These are phyloP conservation scores for Athelia psychrophila DNA, from an alignment of 1,284 basidiomycete species.

Conservation along the genomic window DNA sequence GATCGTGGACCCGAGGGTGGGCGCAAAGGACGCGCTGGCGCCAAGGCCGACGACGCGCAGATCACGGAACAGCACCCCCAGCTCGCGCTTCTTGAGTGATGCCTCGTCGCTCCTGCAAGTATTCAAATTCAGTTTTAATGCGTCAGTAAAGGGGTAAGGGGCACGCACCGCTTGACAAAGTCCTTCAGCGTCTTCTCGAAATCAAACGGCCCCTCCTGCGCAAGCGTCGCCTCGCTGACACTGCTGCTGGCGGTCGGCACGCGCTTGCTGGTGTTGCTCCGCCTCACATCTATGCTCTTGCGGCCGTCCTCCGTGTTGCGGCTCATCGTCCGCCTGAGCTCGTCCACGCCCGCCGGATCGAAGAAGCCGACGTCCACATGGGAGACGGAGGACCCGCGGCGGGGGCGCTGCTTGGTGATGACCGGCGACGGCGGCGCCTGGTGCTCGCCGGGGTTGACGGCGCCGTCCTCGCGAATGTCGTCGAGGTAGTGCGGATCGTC, in stretches of 20 bases:
- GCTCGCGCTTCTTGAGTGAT: constrained; percentile 27
- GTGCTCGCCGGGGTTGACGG: background rate
- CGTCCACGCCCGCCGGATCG: constrained; percentile 28
- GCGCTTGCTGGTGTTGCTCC: background rate
- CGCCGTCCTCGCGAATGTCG: background rate
- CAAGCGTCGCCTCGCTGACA: background rate
- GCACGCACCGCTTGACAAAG: constrained; percentile 24
- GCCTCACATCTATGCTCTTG: background rate
- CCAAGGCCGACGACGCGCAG: constrained; percentile 34
- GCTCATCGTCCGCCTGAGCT: constrained; percentile 27
- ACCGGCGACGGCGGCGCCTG: background rate
- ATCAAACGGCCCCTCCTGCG: constrained; percentile 19
- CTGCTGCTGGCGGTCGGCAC: background rate
- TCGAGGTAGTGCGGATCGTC: background rate
- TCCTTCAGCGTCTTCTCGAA: constrained; percentile 25
- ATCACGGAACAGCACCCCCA: constrained; percentile 33
- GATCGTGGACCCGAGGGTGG: constrained; percentile 38
- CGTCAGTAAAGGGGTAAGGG: too few species aligned
- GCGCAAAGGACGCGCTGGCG: constrained; percentile 32
- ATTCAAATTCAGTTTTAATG: background rate
- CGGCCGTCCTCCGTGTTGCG: constrained; percentile 9
- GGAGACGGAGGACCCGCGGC: constrained; percentile 10
- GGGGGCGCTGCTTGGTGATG: background rate
- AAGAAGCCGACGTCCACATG: constrained; percentile 25
- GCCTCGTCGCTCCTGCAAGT: constrained; percentile 19